Evolutionary conservation across 2,329 filamentous ascomycete species (phyloP).

Genomic region (Calonectria fujianensis): DNA sequence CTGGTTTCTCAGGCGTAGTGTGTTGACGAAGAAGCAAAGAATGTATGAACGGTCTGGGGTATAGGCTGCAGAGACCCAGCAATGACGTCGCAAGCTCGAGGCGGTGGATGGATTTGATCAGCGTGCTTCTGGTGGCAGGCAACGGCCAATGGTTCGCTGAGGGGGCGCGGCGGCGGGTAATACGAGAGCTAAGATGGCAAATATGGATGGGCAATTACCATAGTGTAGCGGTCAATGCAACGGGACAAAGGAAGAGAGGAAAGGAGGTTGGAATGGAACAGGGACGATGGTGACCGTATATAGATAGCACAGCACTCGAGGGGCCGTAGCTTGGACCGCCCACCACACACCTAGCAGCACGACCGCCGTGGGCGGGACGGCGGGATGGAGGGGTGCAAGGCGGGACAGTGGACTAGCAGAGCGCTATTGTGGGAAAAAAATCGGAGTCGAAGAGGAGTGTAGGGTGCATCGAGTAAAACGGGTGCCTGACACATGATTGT

Average conservation of each 20-base stretch:
- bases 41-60: conserved; percentile 11
- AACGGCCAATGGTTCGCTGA: conserved; percentile 7
- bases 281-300: conserved; percentile 32
- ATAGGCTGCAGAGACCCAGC: neutral
- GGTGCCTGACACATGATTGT: neutral
- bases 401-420: conserved; percentile 4
- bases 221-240: conserved; percentile 29
- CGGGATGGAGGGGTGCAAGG: conserved; percentile 11
- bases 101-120: conserved; percentile 18
- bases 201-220: neutral
- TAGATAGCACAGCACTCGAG: conserved; percentile 10
- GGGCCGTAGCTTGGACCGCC: conserved; percentile 19
- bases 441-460: conserved; percentile 17
- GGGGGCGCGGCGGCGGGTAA: neutral
- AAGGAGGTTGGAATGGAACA: conserved; percentile 28
- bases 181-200: neutral
- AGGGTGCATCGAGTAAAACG: conserved; percentile 32
- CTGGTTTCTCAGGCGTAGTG: conserved; percentile 5
- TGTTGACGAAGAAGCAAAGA: conserved; percentile 20
- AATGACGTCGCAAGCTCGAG: conserved; percentile 1
- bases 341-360: neutral
- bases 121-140: neutral
- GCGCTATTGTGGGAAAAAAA: conserved; percentile 23
- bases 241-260: conserved; percentile 39
- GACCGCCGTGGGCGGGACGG: neutral